Evolutionary conservation across 164 flowering plant species (phyloP).

Genomic region (Taxillus chinensis): DNA sequence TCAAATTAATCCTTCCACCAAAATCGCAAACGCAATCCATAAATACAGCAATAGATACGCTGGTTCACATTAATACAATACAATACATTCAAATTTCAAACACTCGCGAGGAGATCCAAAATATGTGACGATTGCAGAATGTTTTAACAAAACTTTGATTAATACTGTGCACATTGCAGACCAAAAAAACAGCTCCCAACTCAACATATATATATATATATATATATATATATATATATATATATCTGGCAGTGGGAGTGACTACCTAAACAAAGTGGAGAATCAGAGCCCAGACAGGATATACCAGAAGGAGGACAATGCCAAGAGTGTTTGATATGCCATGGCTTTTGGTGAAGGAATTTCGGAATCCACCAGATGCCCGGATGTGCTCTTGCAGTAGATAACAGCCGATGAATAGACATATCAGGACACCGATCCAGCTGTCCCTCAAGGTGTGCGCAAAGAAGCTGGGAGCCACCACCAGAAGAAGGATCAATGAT

Average conservation of each 20-base stretch:
- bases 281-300: slow-evolving; percentile 70
- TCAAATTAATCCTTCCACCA: no score
- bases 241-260: background rate
- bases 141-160: no score
- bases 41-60: no score
- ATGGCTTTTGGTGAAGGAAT: slow-evolving; percentile 61
- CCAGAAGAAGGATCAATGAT: slow-evolving; percentile 68
- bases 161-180: no score
- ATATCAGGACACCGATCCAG: slow-evolving; percentile 46
- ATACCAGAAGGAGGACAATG: slow-evolving; percentile 55
- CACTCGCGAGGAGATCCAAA: no score
- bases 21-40: no score
- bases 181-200: no score
- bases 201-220: no score
- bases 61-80: no score
- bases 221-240: no score
- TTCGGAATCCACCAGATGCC: slow-evolving; percentile 84
- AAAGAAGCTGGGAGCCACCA: slow-evolving; percentile 68
- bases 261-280: slow-evolving; percentile 22
- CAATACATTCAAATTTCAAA: no score
- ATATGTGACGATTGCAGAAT: no score
- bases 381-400: slow-evolving; percentile 90
- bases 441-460: slow-evolving; percentile 38
- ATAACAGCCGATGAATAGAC: slow-evolving; percentile 69
- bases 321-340: slow-evolving; percentile 86